Evolutionary conservation across 805 yeast genomes (phyloP).

Genomic region (Hyphopichia homilentoma): DNA sequence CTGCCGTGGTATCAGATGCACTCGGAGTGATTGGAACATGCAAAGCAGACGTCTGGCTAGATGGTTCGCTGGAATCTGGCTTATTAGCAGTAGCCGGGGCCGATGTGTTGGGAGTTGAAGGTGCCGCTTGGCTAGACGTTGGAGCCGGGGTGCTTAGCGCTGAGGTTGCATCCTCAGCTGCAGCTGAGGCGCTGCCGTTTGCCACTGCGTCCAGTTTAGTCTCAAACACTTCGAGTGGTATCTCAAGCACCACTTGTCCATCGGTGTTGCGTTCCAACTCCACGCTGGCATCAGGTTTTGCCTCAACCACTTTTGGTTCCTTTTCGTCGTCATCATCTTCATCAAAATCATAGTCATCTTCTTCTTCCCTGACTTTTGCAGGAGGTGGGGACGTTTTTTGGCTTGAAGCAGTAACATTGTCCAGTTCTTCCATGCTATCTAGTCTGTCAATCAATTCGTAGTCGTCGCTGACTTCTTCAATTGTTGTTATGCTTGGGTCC

Average conservation of each 20-base stretch:
- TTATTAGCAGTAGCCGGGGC: constrained; percentile 4
- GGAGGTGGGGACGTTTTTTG: constrained; percentile 6
- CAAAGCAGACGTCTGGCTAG: not conserved
- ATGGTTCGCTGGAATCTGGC: no score
- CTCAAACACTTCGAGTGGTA: constrained; percentile 28
- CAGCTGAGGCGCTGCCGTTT: no score
- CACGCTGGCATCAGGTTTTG: not conserved
- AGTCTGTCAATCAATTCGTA: constrained; percentile 31
- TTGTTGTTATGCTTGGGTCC: constrained; percentile 14
- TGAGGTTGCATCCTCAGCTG: no score
- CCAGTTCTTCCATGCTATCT: constrained; percentile 20
- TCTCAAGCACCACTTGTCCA: constrained; percentile 26
- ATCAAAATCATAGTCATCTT: constrained; percentile 29
- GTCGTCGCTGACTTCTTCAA: constrained; percentile 33
- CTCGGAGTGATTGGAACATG: not conserved
- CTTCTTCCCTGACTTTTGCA: constrained; percentile 26
- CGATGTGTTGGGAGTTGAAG: not conserved
- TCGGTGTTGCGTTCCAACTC: constrained; percentile 20
- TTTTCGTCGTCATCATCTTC: constrained; percentile 22
- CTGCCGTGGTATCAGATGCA: constrained; percentile 4
- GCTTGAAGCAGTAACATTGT: constrained; percentile 8
- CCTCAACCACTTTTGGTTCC: constrained; percentile 10
- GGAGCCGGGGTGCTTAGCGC: no score
- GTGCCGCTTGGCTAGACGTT: no score
- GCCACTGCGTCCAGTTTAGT: no score